Evolutionary conservation across 163 green algal species (phyloP).

Genomic region (Scenedesmus sp.): DNA sequence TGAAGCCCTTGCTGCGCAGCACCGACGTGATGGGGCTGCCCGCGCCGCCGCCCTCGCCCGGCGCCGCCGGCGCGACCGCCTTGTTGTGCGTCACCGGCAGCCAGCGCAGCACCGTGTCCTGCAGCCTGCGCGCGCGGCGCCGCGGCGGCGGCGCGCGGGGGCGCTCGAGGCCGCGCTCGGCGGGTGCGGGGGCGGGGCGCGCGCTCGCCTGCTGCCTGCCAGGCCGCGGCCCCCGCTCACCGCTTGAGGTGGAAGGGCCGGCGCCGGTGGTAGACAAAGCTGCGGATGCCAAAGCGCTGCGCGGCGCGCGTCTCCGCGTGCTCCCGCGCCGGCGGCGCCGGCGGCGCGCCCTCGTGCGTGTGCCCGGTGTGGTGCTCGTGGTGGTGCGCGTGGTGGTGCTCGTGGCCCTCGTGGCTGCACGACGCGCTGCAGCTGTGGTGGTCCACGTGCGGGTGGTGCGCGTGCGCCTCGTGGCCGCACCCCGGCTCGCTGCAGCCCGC

Average conservation of each 20-base stretch:
- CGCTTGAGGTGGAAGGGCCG: conserved; percentile 91
- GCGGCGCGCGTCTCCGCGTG: conserved; percentile 78
- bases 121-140: conserved; percentile 53
- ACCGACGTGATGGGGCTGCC: conserved; percentile 88
- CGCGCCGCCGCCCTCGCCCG: too few species aligned
- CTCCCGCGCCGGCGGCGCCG: too few species aligned
- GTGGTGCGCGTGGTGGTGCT: conserved; percentile 44
- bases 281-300: conserved; percentile 88
- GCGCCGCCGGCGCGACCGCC: conserved; percentile 60
- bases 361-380: conserved; percentile 57
- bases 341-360: conserved; percentile 42
- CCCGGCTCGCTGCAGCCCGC: background rate
- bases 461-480: conserved; percentile 22
- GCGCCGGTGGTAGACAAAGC: conserved; percentile 89
- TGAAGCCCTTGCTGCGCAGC: conserved; percentile 92
- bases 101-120: conserved; percentile 89
- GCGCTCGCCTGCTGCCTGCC: background rate
- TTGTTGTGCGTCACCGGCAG: conserved; percentile 86
- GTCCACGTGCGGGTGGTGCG: conserved; percentile 46
- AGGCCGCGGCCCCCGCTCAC: conserved; percentile 31
- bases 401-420: conserved; percentile 10
- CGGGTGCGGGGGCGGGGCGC: too few species aligned
- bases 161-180: too few species aligned
- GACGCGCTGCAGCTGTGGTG: conserved; percentile 25
- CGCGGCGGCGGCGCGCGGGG: conserved; percentile 2